Evolutionary conservation across 345 rosid genomes (phyloP).

Genomic region (Crucihimalaya himalaica): DNA sequence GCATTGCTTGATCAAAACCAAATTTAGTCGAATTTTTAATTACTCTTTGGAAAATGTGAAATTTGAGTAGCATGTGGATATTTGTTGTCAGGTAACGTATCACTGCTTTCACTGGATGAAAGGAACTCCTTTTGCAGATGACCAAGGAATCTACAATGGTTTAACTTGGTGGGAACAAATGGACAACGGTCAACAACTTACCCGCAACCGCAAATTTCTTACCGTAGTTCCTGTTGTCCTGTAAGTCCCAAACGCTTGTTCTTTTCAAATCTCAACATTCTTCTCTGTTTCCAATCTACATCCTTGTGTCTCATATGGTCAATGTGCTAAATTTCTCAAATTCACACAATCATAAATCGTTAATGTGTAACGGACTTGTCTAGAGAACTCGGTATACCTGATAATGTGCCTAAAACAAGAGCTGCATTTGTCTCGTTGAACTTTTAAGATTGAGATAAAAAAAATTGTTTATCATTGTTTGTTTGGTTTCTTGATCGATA

Average conservation of each 20-base stretch:
- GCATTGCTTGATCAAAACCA: background rate
- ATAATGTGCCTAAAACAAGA: background rate
- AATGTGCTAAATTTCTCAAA: background rate
- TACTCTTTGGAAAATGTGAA: background rate
- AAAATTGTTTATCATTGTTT: background rate
- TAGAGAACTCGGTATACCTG: background rate
- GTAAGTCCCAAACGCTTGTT: slow-evolving; percentile 50
- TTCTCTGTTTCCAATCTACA: background rate
- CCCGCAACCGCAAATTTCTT: slow-evolving; percentile 88
- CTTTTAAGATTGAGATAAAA: background rate
- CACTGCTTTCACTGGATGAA: slow-evolving; percentile 99
- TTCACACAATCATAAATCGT: background rate
- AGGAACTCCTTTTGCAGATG: slow-evolving; percentile 96
- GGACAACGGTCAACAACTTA: slow-evolving; percentile 92
- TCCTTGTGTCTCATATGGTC: background rate
- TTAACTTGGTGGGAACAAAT: slow-evolving; percentile 99
- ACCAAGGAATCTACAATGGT: slow-evolving; percentile 94
- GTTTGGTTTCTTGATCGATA: background rate
- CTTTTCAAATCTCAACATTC: background rate
- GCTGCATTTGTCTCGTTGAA: background rate
- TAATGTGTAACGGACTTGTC: background rate
- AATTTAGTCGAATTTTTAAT: background rate
- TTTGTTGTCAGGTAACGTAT: slow-evolving; percentile 69
- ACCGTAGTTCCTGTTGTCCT: slow-evolving; percentile 92
- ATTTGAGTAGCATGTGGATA: background rate